Percentiles rank a stretch among this genome's conserved stretches.
Conservation (phyloP, 805 yeast species). For the Wickerhamomyces silvicola region DNA sequence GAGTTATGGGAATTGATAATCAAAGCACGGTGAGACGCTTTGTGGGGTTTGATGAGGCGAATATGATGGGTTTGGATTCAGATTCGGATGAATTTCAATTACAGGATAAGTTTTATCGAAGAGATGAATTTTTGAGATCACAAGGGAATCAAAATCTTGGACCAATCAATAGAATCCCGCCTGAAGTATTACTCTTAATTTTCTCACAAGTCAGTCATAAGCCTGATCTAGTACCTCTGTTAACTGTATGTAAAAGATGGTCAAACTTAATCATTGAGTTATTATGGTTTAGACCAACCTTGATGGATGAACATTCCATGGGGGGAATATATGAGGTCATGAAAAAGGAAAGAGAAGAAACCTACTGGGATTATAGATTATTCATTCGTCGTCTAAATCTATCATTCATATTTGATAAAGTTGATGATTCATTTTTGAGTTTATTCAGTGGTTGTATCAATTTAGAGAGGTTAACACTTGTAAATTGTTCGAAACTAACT, state of each 20-base stretch:
- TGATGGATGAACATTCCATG: slow-evolving; percentile 45
- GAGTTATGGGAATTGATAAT: neutral
- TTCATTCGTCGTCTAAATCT: slow-evolving; percentile 77
- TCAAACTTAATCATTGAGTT: slow-evolving; percentile 70
- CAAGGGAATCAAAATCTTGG: slow-evolving; percentile 1
- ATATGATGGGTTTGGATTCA: too few relatives aligned
- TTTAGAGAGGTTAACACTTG: slow-evolving; percentile 80
- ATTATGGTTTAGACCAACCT: slow-evolving; percentile 82
- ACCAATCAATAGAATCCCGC: slow-evolving; percentile 33
- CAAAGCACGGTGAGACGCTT: neutral
- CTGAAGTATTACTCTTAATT: slow-evolving; percentile 56
- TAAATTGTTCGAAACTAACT: slow-evolving; percentile 65
- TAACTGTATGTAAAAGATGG: slow-evolving; percentile 78
- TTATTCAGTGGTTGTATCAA: slow-evolving; percentile 64
- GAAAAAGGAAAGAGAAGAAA: slow-evolving; percentile 37
- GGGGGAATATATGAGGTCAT: slow-evolving; percentile 51
- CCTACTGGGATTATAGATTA: slow-evolving; percentile 60
- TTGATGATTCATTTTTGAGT: slow-evolving; percentile 57
- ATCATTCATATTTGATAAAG: slow-evolving; percentile 61
- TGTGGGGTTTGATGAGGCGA: neutral
- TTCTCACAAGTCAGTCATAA: slow-evolving; percentile 58
- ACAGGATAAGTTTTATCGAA: too few relatives aligned
- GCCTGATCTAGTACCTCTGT: slow-evolving; percentile 50
- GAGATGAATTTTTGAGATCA: too few relatives aligned
- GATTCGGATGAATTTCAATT: too few relatives aligned